Evolutionary conservation across 2,329 filamentous ascomycete species (phyloP).

Genomic region (Monosporascus ibericus): DNA sequence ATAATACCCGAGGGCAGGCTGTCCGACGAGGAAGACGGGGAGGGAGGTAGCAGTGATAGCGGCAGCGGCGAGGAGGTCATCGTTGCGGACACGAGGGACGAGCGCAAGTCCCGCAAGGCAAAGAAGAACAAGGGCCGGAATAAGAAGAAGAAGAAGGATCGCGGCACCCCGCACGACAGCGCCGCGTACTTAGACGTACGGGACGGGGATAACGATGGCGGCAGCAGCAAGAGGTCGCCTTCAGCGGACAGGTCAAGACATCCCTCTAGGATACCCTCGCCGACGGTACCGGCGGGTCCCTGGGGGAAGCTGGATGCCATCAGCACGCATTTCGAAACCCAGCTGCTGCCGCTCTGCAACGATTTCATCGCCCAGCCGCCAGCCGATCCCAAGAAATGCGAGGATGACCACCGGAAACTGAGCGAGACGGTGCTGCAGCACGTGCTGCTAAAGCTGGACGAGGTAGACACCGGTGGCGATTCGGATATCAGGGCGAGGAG

Average conservation of each 20-base stretch:
- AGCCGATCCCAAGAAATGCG: conserved; percentile 57
- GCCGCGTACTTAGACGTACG: conserved; percentile 32
- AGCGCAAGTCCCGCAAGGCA: conserved; percentile 32
- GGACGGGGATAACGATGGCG: conserved; percentile 28
- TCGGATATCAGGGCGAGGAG: conserved; percentile 56
- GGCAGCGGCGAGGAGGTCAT: conserved; percentile 38
- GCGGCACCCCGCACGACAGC: conserved; percentile 38
- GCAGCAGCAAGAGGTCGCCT: conserved; percentile 15
- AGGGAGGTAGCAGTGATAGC: conserved; percentile 6
- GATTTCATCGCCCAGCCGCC: conserved; percentile 60
- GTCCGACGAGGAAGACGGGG: conserved; percentile 30
- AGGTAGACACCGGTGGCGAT: conserved; percentile 67
- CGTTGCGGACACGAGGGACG: conserved; percentile 35
- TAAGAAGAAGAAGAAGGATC: conserved; percentile 32
- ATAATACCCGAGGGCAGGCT: conserved; percentile 44
- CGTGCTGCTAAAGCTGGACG: conserved; percentile 70
- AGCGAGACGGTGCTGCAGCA: conserved; percentile 73
- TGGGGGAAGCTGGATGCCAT: conserved; percentile 64
- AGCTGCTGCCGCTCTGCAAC: conserved; percentile 59
- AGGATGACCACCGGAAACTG: conserved; percentile 69
- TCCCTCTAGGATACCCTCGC: conserved; percentile 31
- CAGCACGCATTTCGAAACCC: conserved; percentile 54
- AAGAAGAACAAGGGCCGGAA: conserved; percentile 34
- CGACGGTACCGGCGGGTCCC: conserved; percentile 34
- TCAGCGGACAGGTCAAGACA: conserved; percentile 29